Percentiles rank a stretch among this genome's conserved stretches.
phyloP scores from a whole-genome alignment of 257 asterid genomes.

The Solanum lycopersicoides region DNA sequence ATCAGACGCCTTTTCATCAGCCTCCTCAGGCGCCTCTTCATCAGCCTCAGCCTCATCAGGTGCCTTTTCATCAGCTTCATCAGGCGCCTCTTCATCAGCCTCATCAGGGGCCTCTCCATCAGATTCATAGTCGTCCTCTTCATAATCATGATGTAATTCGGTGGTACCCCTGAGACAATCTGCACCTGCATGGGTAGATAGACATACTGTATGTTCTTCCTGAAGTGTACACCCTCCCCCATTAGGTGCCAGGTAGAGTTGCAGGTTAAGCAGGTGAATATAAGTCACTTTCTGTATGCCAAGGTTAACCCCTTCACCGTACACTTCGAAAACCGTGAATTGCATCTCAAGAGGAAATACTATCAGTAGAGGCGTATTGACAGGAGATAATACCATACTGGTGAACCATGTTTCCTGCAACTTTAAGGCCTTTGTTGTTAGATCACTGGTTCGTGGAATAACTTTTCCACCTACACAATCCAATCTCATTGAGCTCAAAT shows the following conservation, averaged over 20 bases:
- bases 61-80: no score
- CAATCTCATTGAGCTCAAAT: not conserved
- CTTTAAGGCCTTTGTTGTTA: not conserved
- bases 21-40: rapidly evolving
- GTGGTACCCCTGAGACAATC: not conserved
- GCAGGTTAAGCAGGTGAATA: not conserved
- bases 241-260: not conserved
- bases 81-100: not conserved
- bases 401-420: not conserved
- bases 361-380: not conserved
- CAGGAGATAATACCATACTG: not conserved
- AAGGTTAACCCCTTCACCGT: not conserved
- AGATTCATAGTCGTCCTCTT: not conserved
- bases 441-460: not conserved
- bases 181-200: not conserved
- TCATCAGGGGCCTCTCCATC: not conserved
- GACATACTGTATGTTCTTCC: not conserved
- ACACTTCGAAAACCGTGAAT: not conserved
- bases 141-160: not conserved
- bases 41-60: no score
- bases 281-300: not conserved
- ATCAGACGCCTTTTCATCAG: no score
- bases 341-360: not conserved
- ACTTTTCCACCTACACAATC: not conserved
- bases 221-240: not conserved